phyloP scores from a whole-genome alignment of 2,329 filamentous ascomycete genomes.

The Trichoderma lentiforme region DNA sequence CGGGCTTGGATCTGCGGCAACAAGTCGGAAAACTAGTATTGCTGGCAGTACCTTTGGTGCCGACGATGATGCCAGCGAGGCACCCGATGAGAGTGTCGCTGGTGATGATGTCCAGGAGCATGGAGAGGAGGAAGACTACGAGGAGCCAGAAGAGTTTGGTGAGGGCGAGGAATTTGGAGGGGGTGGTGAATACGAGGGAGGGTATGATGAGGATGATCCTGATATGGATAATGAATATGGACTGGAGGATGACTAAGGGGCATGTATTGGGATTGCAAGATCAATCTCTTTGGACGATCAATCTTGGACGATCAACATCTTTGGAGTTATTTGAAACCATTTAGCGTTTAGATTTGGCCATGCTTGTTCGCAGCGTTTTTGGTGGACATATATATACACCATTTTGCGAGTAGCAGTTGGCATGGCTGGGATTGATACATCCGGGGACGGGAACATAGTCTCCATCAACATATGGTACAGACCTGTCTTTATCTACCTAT shows the following conservation, averaged over 20 bases:
- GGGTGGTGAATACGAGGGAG: conserved; percentile 34
- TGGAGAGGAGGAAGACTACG: conserved; percentile 37
- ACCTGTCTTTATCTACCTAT: not conserved
- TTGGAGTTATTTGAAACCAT: not conserved
- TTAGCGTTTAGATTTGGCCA: not conserved
- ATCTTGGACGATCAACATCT: not conserved
- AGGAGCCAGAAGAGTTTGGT: conserved; percentile 32
- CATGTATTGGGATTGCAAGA: not conserved
- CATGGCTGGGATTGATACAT: not conserved
- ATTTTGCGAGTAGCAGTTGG: not conserved
- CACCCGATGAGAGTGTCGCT: conserved; percentile 35
- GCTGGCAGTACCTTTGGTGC: conserved; percentile 37
- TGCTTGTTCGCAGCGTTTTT: not conserved
- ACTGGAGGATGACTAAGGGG: conserved; percentile 26
- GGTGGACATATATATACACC: not conserved
- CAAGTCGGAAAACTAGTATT: conserved; percentile 43
- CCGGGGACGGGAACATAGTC: not conserved
- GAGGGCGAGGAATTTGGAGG: conserved; percentile 34
- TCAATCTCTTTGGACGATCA: not conserved
- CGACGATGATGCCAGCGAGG: conserved; percentile 36
- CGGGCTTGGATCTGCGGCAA: conserved; percentile 49
- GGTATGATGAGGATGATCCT: conserved; percentile 36
- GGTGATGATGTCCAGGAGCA: conserved; percentile 34
- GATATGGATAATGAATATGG: conserved; percentile 39
- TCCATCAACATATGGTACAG: not conserved